Evolutionary conservation across 2,329 filamentous ascomycete species (phyloP).

Genomic region (Torrubiellomyces zombiae): DNA sequence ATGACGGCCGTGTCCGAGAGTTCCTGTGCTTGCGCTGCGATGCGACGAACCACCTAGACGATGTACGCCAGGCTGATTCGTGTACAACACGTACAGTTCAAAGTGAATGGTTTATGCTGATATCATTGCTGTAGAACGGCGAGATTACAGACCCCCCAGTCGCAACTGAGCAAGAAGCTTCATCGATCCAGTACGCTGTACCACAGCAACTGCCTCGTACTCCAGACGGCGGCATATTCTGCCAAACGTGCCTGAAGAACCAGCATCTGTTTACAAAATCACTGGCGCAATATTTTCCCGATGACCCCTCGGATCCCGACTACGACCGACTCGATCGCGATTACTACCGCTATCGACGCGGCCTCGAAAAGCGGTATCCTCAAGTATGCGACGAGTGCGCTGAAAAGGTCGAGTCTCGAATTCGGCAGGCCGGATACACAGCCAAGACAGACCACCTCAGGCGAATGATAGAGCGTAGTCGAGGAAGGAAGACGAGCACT

Average conservation of each 20-base stretch:
- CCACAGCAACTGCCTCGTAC: slow-evolving; percentile 16
- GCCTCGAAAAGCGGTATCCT: slow-evolving; percentile 70
- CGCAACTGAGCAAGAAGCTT: slow-evolving; percentile 27
- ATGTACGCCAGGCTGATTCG: slow-evolving; percentile 25
- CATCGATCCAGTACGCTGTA: slow-evolving; percentile 28
- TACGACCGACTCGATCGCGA: slow-evolving; percentile 51
- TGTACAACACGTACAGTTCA: not conserved
- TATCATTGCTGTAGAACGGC: slow-evolving; percentile 43
- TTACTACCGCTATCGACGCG: slow-evolving; percentile 52
- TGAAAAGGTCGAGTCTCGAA: slow-evolving; percentile 50
- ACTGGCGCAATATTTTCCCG: slow-evolving; percentile 63
- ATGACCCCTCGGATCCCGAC: slow-evolving; percentile 46
- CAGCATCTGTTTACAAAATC: slow-evolving; percentile 65
- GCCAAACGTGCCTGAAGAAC: slow-evolving; percentile 71
- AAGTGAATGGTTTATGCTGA: accelerated
- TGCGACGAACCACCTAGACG: slow-evolving; percentile 75
- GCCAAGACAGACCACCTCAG: slow-evolving; percentile 70
- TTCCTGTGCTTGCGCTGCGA: slow-evolving; percentile 70
- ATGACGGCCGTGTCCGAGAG: slow-evolving; percentile 39
- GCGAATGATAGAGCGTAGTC: slow-evolving; percentile 54
- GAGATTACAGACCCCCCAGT: slow-evolving; percentile 78
- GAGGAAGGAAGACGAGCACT: slow-evolving; percentile 16
- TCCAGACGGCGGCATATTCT: slow-evolving; percentile 33
- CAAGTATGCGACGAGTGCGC: slow-evolving; percentile 75
- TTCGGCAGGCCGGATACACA: slow-evolving; percentile 58